Base-by-base conservation (phyloP, 2,329 filamentous ascomycete genomes). In the Apiospora saccharicola region DNA sequence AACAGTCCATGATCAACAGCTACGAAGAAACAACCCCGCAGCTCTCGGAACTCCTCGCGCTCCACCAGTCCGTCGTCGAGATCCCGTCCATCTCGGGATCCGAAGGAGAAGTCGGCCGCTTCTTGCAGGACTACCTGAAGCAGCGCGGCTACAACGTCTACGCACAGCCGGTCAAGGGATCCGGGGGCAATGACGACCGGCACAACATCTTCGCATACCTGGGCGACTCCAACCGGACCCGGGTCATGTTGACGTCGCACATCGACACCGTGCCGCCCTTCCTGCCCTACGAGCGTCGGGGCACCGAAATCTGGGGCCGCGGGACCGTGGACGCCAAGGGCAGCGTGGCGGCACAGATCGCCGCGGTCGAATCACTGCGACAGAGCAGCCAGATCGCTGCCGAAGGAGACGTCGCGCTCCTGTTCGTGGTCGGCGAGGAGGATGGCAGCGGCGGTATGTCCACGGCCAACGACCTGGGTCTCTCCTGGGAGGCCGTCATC, bases 351-450 rank as follows among this genome's bases (percentile, higher is more conserved):
- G 83, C 89, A 3, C 89, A 90, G 75, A 87, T 90, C 70, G 86
- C 85, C 34, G 89, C 89, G 0, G 83, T 88, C 1, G 79, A 85
- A 71, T 81, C 84, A 75, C 76, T 86, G 12, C 74, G 82, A 6
- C 75, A 76, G 0, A 76, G 81, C 6, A 76, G 75, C 0, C 73
- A 76, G 14, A 77, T 85, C 24, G 41, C 73, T 22, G 81, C 83
- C 13, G 84, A 83, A 0, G 86, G 87, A 77, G 79, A 86, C 3
- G 81, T 81, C 0, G 74, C 88, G n/a, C 76, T 64, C 3, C 57
- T 88, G 0, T 88, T 85, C 72, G 86, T 88, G 0, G 90, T 94
- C 0, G 92, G 91, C 61, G 92, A 94, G 79, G 92, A 94, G 78
- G 86, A 85, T 19, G 87, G 86, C 51, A 92, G 92, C 4, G 87